A percentile compares a stretch with the other conserved stretches of the same genome.
These are phyloP conservation scores for Syzygium grande DNA, from an alignment of 345 rosid species.

Conservation along the genomic window DNA sequence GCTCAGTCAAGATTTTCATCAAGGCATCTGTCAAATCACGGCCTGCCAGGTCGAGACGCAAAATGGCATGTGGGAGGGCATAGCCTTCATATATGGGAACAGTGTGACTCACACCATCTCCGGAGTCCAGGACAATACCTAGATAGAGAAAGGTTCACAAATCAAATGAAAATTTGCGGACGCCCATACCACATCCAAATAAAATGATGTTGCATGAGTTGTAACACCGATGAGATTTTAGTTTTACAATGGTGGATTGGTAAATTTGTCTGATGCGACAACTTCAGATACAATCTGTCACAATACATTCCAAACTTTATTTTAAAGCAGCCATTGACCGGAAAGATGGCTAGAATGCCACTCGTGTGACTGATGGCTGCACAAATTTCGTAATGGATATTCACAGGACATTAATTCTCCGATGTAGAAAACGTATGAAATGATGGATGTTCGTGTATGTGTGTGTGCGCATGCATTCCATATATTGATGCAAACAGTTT, in stretches of 20 bases:
- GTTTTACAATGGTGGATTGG: not conserved
- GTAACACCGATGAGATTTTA: not conserved
- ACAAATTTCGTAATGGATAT: not conserved
- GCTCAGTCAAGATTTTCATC: conserved; percentile 62
- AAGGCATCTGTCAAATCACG: conserved; percentile 75
- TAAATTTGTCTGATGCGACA: not conserved
- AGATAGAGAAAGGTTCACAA: not conserved
- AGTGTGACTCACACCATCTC: conserved; percentile 55
- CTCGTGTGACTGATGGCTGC: not conserved
- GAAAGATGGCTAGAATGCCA: not conserved
- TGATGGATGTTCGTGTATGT: not conserved
- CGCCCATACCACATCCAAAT: not conserved
- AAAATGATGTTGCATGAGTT: not conserved
- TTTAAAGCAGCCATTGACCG: not conserved
- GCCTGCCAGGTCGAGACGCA: conserved; percentile 71
- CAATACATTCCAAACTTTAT: not conserved
- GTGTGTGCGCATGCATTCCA: not conserved
- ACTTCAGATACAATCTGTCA: not conserved
- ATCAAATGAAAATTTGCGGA: not conserved
- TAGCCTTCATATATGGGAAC: conserved; percentile 53
- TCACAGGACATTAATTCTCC: not conserved
- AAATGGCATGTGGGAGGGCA: conserved; percentile 65
- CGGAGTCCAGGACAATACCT: conserved; percentile 57
- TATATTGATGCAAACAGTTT: not conserved
- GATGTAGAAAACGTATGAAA: not conserved